A percentile compares a stretch with the other conserved stretches of the same genome.
These are phyloP conservation scores for Cicer judaicum DNA, from an alignment of 306 rosid species.

Conservation along the genomic window DNA sequence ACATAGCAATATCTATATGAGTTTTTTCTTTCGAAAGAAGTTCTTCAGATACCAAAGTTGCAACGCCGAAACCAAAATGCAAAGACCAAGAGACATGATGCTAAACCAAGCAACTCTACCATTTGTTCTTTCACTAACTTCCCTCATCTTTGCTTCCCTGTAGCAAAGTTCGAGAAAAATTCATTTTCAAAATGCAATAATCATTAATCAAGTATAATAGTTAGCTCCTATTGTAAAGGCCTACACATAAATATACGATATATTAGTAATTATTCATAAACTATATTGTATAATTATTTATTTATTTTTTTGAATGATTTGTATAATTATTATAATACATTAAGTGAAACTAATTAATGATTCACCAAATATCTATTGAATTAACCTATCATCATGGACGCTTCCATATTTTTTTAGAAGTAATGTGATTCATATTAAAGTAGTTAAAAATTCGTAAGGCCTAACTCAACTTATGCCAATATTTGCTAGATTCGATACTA, in stretches of 20 bases:
- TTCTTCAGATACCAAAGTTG: slow-evolving; percentile 54
- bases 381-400: not conserved
- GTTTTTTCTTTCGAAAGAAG: slow-evolving; percentile 65
- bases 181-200: not conserved
- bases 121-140: slow-evolving; percentile 58
- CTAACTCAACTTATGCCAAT: too few relatives aligned
- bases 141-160: slow-evolving; percentile 64
- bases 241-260: not conserved
- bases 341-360: not conserved
- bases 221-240: not conserved
- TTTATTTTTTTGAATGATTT: too few relatives aligned
- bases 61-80: slow-evolving; percentile 48
- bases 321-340: too few relatives aligned
- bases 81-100: slow-evolving; percentile 56
- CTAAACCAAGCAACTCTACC: slow-evolving; percentile 58
- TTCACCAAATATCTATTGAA: not conserved
- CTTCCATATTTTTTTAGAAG: not conserved
- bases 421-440: slow-evolving; percentile 20
- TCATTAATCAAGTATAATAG: slow-evolving; percentile 23
- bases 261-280: too few relatives aligned
- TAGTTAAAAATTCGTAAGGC: not conserved
- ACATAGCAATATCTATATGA: slow-evolving; percentile 51
- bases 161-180: slow-evolving; percentile 32
- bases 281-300: too few relatives aligned
- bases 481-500: too few relatives aligned